These are phyloP conservation scores for Prunella vulgaris DNA, from an alignment of 257 asterid species.

Conservation along the genomic window DNA sequence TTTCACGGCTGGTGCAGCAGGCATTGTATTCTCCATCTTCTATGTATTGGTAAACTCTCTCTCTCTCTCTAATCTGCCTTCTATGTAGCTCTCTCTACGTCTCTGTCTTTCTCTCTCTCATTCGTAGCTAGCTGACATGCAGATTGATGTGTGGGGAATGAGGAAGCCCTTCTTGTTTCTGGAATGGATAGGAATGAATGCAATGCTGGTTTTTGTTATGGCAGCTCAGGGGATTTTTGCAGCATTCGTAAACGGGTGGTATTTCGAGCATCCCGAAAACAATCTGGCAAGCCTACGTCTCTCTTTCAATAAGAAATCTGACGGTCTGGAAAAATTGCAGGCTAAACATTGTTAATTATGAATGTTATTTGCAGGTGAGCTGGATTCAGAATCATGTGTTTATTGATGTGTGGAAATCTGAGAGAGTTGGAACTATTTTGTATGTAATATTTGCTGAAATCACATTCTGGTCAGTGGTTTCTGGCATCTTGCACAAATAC, in stretches of 20 bases:
- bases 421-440: slow-evolving; percentile 60
- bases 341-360: neutral
- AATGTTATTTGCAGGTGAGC: slow-evolving; percentile 46
- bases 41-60: slow-evolving; percentile 57
- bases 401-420: slow-evolving; percentile 68
- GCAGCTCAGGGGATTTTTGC: slow-evolving; percentile 86
- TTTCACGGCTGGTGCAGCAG: slow-evolving; percentile 92
- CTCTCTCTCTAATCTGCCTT: slow-evolving; percentile 6
- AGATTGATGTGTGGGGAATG: slow-evolving; percentile 57
- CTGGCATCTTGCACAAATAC: slow-evolving; percentile 65
- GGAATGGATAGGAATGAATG: slow-evolving; percentile 97
- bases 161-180: slow-evolving; percentile 69
- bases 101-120: neutral
- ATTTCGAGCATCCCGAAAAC: slow-evolving; percentile 42
- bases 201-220: slow-evolving; percentile 87
- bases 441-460: slow-evolving; percentile 88
- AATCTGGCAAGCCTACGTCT: slow-evolving; percentile 43
- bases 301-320: neutral
- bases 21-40: slow-evolving; percentile 62
- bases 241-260: slow-evolving; percentile 82
- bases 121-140: neutral
- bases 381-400: slow-evolving; percentile 78
- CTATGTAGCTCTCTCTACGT: neutral
- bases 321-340: neutral
- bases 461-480: slow-evolving; percentile 69